phyloP scores from a whole-genome alignment of 2,329 filamentous ascomycete species.

The Diaporthe citri region DNA sequence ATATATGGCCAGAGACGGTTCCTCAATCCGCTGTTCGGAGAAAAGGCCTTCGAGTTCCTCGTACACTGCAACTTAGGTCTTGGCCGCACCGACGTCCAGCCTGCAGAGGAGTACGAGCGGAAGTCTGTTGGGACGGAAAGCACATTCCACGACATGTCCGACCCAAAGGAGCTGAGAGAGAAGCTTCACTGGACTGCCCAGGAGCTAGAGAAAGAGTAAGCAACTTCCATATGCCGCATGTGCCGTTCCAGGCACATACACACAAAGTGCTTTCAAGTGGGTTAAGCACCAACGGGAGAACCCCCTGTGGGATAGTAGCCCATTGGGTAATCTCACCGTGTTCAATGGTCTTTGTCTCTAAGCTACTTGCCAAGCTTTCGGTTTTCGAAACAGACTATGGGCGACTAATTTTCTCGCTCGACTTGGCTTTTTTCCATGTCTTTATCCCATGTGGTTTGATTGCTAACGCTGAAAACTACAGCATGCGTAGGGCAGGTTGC shows the following conservation, averaged over 20 bases:
- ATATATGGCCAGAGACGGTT: slow-evolving; percentile 83
- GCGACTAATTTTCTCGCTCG: background rate
- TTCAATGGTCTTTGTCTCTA: background rate
- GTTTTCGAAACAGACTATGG: background rate
- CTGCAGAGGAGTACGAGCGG: slow-evolving; percentile 88
- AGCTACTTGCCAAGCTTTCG: background rate
- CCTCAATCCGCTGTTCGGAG: slow-evolving; percentile 84
- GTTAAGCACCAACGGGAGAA: background rate
- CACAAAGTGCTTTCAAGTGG: background rate
- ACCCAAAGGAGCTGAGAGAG: slow-evolving; percentile 75
- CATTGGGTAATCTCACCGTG: background rate
- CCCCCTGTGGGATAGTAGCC: background rate
- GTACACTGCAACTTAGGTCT: slow-evolving; percentile 87
- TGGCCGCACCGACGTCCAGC: slow-evolving; percentile 86
- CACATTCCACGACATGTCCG: slow-evolving; percentile 86
- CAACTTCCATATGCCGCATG: background rate
- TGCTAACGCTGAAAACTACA: background rate
- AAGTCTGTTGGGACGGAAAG: slow-evolving; percentile 96
- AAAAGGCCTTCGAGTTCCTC: slow-evolving; percentile 91
- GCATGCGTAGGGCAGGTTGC: slow-evolving; percentile 79
- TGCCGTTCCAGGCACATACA: background rate
- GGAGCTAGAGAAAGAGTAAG: slow-evolving; percentile 82
- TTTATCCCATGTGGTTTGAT: background rate
- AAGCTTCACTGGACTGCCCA: slow-evolving; percentile 86
- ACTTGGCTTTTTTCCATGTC: background rate